These are phyloP conservation scores for Blumeriella jaapii DNA, from an alignment of 2,329 filamentous ascomycete species.

Conservation along the genomic window DNA sequence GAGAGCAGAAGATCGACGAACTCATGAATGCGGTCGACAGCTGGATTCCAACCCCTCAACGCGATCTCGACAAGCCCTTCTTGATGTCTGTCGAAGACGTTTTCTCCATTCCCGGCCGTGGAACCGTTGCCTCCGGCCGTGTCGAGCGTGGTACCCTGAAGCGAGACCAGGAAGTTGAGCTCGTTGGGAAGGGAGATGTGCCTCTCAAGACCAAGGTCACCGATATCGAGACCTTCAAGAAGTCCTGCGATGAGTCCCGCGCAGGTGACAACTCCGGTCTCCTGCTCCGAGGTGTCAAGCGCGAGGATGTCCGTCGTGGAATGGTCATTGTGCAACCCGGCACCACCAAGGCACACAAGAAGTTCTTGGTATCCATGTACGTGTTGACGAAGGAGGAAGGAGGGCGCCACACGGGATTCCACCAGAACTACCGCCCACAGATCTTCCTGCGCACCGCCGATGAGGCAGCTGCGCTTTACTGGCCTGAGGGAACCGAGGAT, in stretches of 20 bases:
- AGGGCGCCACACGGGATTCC: constrained; percentile 92
- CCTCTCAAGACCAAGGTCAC: constrained; percentile 98
- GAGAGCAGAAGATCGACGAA: constrained; percentile 78
- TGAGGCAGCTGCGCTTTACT: constrained; percentile 65
- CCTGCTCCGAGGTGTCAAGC: constrained; percentile 87
- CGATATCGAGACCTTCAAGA: constrained; percentile 99
- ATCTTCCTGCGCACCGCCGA: constrained; percentile 91
- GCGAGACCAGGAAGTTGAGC: constrained; percentile 88
- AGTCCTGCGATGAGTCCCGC: constrained; percentile 92
- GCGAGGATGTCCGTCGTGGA: constrained; percentile 86
- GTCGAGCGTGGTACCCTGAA: constrained; percentile 93
- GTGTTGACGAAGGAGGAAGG: constrained; percentile 96
- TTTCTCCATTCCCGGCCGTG: constrained; percentile 84
- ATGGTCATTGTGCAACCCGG: constrained; percentile 88
- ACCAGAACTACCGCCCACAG: constrained; percentile 92
- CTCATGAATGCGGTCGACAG: constrained; percentile 80
- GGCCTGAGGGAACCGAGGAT: constrained; percentile 75
- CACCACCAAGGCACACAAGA: constrained; percentile 71
- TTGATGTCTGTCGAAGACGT: constrained; percentile 96
- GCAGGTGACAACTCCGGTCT: constrained; percentile 98
- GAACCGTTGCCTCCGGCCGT: constrained; percentile 92
- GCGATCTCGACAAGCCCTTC: constrained; percentile 96
- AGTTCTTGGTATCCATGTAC: constrained; percentile 95
- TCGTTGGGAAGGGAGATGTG: constrained; percentile 72
- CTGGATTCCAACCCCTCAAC: constrained; percentile 93